Conservation (phyloP, 1,284 basidiomycete species). For the Trichosporon coremiiforme region DNA sequence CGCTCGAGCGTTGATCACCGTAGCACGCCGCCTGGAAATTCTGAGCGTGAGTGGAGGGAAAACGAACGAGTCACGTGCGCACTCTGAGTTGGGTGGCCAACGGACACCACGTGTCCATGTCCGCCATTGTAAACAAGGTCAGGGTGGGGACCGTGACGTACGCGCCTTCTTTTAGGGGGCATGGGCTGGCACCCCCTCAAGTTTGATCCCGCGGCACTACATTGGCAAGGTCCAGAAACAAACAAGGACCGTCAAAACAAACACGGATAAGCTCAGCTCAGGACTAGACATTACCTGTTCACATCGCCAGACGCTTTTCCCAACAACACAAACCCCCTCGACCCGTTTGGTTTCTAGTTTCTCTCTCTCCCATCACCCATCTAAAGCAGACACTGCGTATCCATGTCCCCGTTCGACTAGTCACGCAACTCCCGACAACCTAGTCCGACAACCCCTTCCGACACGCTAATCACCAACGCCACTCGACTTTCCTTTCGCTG, state of each 20-base stretch:
- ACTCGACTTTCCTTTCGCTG: constrained; percentile 24
- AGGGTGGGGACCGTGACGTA: constrained; percentile 6
- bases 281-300: constrained; percentile 13
- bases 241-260: constrained; percentile 16
- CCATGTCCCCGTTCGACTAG: constrained; percentile 8
- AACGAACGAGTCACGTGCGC: background rate
- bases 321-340: background rate
- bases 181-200: background rate
- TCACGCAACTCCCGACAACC: background rate
- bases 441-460: constrained; percentile 4
- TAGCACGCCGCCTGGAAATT: background rate
- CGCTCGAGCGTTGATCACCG: background rate
- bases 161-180: constrained; percentile 18
- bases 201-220: constrained; percentile 1
- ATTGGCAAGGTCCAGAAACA: constrained; percentile 8
- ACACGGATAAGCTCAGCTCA: constrained; percentile 15
- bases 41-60: constrained; percentile 12
- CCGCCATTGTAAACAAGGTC: background rate
- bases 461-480: constrained; percentile 13
- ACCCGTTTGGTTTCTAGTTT: background rate
- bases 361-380: background rate
- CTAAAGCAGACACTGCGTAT: background rate
- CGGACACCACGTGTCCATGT: constrained; percentile 10
- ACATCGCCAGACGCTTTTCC: background rate
- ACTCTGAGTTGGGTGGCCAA: constrained; percentile 1